Evolutionary conservation across 1,139 yeast genomes (phyloP), one percentile per base, ranked within the genome.

Genomic region (Kurtzmaniella quercitrusa): DNA sequence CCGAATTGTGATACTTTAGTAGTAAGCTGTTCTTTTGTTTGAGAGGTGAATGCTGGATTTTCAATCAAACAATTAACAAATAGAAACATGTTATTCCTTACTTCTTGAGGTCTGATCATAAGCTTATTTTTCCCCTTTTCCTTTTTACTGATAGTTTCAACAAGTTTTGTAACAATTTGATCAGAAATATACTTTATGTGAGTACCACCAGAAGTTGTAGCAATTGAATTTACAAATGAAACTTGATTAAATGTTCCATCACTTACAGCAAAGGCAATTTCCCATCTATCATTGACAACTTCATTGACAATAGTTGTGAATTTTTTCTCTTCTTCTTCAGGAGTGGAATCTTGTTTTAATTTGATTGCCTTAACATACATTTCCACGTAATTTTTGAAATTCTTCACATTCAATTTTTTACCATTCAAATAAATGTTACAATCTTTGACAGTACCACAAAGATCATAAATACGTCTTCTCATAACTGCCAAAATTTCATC

Each of bases 11-110:
- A 75, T 0, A 82, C 81, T 58, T 93, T 85, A 1, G 98, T 89
- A 12, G 97, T 91, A 55, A 94, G 71, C 60, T 91, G 96, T 61
- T 94, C 98, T 58, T 94, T 94, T 0, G 98, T 94, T 68, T 94
- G 98, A 0, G 98, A 91, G 0, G 97, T 91, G 59, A 94, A 94
- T 0, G 98, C 95, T 0, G 98, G 98, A 55, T 94, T 94, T 60
- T 90, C 97, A 63, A 94, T 82, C 53, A 91, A 73, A 75, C 97
- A 90, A 62, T 94, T 94, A 51, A 94, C 74, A 56, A 94, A 94
- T 37, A 94, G 60, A 57, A 93, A 93, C 84, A 93, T 86, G 63
- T 90, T 87, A 62, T 85, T 90, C 59, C 85, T 82, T 46, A 94
- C 86, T 66, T 94, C 98, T 53, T 84, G 84, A 1, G 96, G 93